Evolutionary conservation across 257 asterid species (phyloP).

Genomic region (Capsicum pubescens): DNA sequence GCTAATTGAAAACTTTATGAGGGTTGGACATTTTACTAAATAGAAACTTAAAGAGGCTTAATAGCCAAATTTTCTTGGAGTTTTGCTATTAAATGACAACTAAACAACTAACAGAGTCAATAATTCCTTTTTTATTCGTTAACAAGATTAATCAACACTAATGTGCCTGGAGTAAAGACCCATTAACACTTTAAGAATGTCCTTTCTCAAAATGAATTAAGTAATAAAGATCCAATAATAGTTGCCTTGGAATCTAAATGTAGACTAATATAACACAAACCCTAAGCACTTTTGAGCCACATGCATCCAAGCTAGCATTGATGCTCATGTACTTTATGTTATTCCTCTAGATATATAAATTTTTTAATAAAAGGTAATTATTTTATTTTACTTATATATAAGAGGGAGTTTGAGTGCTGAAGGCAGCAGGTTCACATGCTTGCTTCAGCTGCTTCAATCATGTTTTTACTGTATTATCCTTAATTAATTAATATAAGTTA

Average conservation of each 20-base stretch:
- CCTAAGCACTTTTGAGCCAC: neutral
- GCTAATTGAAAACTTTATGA: no score
- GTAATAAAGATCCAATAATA: neutral
- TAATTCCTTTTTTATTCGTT: neutral
- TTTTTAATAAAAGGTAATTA: no score
- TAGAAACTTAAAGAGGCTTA: no score
- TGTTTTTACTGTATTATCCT: no score
- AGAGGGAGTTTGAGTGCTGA: no score
- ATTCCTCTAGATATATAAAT: neutral
- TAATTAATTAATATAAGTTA: no score
- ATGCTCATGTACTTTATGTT: slow-evolving; percentile 14
- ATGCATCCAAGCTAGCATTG: slow-evolving; percentile 21
- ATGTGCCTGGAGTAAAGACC: neutral
- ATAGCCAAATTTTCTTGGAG: no score
- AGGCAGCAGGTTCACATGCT: no score
- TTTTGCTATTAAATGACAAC: no score
- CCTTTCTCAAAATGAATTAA: neutral
- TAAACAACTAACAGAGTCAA: neutral
- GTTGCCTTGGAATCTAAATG: neutral
- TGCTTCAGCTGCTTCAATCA: no score
- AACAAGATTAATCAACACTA: neutral
- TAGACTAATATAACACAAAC: neutral
- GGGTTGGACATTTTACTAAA: no score
- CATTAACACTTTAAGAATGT: neutral
- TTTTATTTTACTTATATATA: no score